Percentiles rank a stretch among this genome's conserved stretches.
phyloP scores from a whole-genome alignment of 768 basidiomycete species.

The Boletus reticuloceps region DNA sequence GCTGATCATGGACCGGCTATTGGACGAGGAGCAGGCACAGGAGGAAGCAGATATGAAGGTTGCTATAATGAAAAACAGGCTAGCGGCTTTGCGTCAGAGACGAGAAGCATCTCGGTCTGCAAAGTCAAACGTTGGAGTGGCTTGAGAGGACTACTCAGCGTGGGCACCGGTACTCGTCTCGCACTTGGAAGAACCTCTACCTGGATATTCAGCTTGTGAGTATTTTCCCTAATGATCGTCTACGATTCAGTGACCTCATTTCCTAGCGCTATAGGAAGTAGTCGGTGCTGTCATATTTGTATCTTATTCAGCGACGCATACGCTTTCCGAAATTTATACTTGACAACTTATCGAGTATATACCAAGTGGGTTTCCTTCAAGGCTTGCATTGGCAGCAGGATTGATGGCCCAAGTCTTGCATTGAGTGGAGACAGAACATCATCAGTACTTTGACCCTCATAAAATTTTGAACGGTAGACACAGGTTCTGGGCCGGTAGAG shows the following conservation, averaged over 20 bases:
- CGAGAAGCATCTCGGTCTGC: slow-evolving; percentile 35
- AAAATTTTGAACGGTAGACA: too few species aligned
- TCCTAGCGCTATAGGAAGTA: neutral
- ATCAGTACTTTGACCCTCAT: too few species aligned
- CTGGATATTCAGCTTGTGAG: neutral
- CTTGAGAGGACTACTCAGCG: neutral
- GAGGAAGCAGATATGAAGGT: slow-evolving; percentile 86
- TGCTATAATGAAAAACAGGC: slow-evolving; percentile 54
- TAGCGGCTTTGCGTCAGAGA: slow-evolving; percentile 56
- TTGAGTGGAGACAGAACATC: too few species aligned
- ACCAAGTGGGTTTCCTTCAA: too few species aligned
- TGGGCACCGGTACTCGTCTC: neutral
- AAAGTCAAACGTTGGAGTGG: slow-evolving; percentile 16
- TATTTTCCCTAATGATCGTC: neutral
- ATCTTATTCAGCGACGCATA: too few species aligned
- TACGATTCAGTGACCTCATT: neutral
- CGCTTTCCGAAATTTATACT: neutral
- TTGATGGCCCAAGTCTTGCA: neutral
- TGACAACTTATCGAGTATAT: neutral
- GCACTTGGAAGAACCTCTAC: neutral
- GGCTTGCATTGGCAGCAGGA: neutral
- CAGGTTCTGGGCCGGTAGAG: too few species aligned
- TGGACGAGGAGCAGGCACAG: slow-evolving; percentile 84
- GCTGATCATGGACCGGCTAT: slow-evolving; percentile 78
- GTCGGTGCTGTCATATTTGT: neutral